Percentiles rank a stretch among this genome's conserved stretches.
phyloP scores from a whole-genome alignment of 2,329 filamentous ascomycete species.

The Aspergillus spinulosporus region DNA sequence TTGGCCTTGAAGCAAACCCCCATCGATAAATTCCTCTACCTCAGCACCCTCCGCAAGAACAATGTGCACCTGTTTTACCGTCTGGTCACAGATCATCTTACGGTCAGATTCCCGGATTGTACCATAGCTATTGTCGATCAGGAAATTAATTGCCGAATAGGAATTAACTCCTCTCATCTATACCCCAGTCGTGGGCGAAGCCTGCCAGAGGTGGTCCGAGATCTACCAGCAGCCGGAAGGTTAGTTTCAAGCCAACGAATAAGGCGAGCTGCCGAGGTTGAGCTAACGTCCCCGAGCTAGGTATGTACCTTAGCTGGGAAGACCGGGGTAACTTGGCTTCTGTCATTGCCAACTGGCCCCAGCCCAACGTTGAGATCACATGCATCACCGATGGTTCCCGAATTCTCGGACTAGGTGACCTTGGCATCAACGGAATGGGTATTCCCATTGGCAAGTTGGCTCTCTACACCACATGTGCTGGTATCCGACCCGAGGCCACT shows the following conservation, averaged over 20 bases:
- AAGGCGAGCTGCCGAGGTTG: slow-evolving; percentile 5
- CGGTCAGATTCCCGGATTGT: slow-evolving; percentile 26
- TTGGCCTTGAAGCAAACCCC: slow-evolving; percentile 48
- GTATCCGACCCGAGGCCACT: slow-evolving; percentile 76
- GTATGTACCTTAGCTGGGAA: slow-evolving; percentile 91
- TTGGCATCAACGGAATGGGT: slow-evolving; percentile 95
- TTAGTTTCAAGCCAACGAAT: slow-evolving; percentile 28
- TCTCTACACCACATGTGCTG: slow-evolving; percentile 91
- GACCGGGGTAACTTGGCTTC: slow-evolving; percentile 87
- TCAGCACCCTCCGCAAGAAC: slow-evolving; percentile 52
- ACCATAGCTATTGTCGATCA: not conserved
- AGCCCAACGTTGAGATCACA: slow-evolving; percentile 86
- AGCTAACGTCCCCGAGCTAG: slow-evolving; percentile 33
- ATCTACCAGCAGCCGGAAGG: slow-evolving; percentile 94
- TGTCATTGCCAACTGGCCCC: slow-evolving; percentile 91
- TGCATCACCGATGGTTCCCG: slow-evolving; percentile 95
- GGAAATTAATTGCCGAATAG: slow-evolving; percentile 28
- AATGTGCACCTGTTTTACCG: slow-evolving; percentile 56
- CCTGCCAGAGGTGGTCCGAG: slow-evolving; percentile 93
- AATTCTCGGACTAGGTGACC: slow-evolving; percentile 85
- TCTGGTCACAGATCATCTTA: slow-evolving; percentile 50
- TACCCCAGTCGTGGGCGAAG: slow-evolving; percentile 72
- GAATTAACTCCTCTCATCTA: slow-evolving; percentile 54
- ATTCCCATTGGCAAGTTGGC: slow-evolving; percentile 97
- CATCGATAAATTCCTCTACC: slow-evolving; percentile 53